These are phyloP conservation scores for Carex arenaria DNA, from an alignment of 202 grass and related monocot species.

Conservation along the genomic window DNA sequence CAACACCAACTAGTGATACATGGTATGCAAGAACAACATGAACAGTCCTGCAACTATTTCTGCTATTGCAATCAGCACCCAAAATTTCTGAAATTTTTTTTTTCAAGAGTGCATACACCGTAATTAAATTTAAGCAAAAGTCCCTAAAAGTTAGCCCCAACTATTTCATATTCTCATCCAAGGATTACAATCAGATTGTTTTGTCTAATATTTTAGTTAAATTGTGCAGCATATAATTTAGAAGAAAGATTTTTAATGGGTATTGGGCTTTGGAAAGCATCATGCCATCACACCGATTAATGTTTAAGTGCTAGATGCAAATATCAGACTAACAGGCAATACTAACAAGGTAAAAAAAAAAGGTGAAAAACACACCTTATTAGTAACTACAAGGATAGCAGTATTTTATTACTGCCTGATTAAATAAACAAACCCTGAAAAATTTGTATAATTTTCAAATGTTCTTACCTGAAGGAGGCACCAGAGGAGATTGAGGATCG, in stretches of 20 bases:
- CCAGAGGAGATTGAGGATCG: constrained; percentile 92
- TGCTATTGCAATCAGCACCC: neutral
- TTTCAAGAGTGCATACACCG: neutral
- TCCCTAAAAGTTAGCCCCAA: neutral
- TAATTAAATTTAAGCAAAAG: neutral
- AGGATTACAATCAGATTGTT: neutral
- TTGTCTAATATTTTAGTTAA: neutral
- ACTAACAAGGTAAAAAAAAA: neutral
- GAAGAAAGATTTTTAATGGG: neutral
- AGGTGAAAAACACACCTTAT: neutral
- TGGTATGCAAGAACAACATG: neutral
- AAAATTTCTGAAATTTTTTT: neutral
- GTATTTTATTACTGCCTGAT: neutral
- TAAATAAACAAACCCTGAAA: neutral
- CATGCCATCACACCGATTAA: neutral
- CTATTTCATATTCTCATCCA: neutral
- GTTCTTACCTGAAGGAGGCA: constrained; percentile 68
- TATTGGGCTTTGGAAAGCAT: neutral
- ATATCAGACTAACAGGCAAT: neutral
- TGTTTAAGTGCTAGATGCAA: neutral
- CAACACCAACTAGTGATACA: neutral
- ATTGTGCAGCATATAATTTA: neutral
- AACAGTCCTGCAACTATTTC: neutral
- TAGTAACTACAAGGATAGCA: neutral
- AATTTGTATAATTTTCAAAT: neutral